A percentile compares a stretch with the other conserved stretches of the same genome.
Conservation (phyloP, 1,284 basidiomycete species). For the Leccinum fallax region DNA sequence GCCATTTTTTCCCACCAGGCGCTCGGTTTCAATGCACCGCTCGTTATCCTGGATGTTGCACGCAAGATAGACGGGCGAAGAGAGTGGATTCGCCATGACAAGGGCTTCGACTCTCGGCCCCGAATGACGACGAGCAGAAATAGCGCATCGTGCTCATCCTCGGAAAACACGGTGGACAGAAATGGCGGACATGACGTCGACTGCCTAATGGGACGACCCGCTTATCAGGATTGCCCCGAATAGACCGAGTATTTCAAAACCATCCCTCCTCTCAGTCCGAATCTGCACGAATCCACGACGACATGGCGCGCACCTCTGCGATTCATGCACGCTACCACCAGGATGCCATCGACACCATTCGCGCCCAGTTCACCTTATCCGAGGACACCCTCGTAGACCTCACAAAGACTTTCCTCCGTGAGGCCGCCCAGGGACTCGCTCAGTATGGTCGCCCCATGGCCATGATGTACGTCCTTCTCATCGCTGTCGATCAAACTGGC, state of each 20-base stretch:
- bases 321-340: slow-evolving; percentile 16
- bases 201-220: slow-evolving; percentile 1
- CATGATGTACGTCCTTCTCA: slow-evolving; percentile 69
- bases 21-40: not conserved
- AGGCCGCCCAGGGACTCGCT: slow-evolving; percentile 72
- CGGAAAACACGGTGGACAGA: not conserved
- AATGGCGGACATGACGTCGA: not conserved
- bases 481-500: slow-evolving; percentile 1
- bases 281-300: not conserved
- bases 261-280: not conserved
- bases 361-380: slow-evolving; percentile 69
- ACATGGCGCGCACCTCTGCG: slow-evolving; percentile 24
- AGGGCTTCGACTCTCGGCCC: not conserved
- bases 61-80: not conserved
- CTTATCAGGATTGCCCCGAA: not conserved
- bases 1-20: not conserved
- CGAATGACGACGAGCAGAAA: not conserved
- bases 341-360: slow-evolving; percentile 50
- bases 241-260: not conserved
- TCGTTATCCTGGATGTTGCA: not conserved
- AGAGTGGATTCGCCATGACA: not conserved
- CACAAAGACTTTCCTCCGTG: slow-evolving; percentile 77
- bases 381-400: slow-evolving; percentile 66
- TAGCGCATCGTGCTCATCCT: not conserved
- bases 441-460: slow-evolving; percentile 81